These are phyloP conservation scores for Pythium aphanidermatum DNA, from an alignment of 352 stramenopile species.

Conservation along the genomic window DNA sequence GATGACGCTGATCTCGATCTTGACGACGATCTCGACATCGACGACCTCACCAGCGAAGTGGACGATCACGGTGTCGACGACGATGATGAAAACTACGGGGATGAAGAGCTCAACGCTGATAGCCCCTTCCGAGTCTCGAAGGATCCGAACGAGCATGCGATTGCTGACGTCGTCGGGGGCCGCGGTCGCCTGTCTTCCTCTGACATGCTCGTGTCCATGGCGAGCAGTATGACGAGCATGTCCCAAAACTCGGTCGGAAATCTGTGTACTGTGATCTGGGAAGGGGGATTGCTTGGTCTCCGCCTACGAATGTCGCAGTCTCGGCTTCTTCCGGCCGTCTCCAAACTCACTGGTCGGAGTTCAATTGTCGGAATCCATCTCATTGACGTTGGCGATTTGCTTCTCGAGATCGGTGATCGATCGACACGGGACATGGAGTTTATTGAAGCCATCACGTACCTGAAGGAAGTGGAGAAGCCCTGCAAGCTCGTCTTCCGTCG, in stretches of 20 bases:
- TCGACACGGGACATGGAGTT: slow-evolving; percentile 79
- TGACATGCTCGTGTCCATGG: slow-evolving; percentile 66
- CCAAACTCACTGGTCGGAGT: slow-evolving; percentile 81
- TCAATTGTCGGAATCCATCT: slow-evolving; percentile 82
- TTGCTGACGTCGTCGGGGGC: slow-evolving; percentile 49
- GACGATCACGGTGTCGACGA: slow-evolving; percentile 39
- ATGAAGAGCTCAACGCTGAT: slow-evolving; percentile 17
- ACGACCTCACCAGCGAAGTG: slow-evolving; percentile 26
- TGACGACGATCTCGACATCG: slow-evolving; percentile 38
- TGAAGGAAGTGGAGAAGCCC: slow-evolving; percentile 76
- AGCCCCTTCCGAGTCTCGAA: slow-evolving; percentile 19
- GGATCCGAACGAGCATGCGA: slow-evolving; percentile 54
- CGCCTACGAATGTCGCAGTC: slow-evolving; percentile 78
- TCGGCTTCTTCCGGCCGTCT: slow-evolving; percentile 70
- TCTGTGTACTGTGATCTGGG: slow-evolving; percentile 77
- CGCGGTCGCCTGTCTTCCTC: slow-evolving; percentile 61
- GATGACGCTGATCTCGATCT: slow-evolving; percentile 57
- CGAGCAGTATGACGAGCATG: slow-evolving; percentile 51
- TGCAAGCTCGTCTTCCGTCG: slow-evolving; percentile 73
- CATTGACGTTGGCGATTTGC: slow-evolving; percentile 75
- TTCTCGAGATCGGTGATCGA: slow-evolving; percentile 66
- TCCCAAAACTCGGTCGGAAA: slow-evolving; percentile 54
- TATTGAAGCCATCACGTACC: slow-evolving; percentile 71
- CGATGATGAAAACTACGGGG: slow-evolving; percentile 27
- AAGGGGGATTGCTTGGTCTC: slow-evolving; percentile 70